Base-by-base conservation (phyloP, 768 basidiomycete genomes). In the Leucosporidium creatinivorum region DNA sequence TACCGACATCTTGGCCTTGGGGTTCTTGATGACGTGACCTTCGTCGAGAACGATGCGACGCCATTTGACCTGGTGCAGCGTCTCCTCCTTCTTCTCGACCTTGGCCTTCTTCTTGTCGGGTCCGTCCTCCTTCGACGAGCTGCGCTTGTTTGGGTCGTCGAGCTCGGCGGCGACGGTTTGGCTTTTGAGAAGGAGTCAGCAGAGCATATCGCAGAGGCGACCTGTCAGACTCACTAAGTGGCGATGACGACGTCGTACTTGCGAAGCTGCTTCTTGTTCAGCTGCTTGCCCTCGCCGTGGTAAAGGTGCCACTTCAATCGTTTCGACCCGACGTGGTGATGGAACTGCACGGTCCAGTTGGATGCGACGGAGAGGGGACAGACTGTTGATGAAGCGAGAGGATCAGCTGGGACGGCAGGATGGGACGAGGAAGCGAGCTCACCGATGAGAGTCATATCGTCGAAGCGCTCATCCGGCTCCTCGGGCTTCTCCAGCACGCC, bases 31-130 rank as follows among this genome's bases (percentile, higher is more conserved):
- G 30, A 76, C 86, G 75, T 96, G 93, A 0, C 90, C 93, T 79
- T 96, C 93, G 71, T 96, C 93, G 7, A 93, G 80, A 26, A 94
- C 84, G 51, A 93, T 77, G 65, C 93, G 82, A 86, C 92, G 91
- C 93, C 93, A 96, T 48, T 82, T 80, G 30, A 92, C 82, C 13
- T 81, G 81, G 68, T 89, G 89, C 28, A 96, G 79, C 0, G 80
- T 82, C 13, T 75, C 74, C 39, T 81, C 81, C 33, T 83, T 82
- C 75, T 85, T 88, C 78, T 63, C 52, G 84, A 87, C 76, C 84
- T 87, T 80, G 85, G 88, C 75, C 82, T 39, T 63, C 58, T 44
- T 57, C 33, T 18, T 26, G 52, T n/a, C n/a, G 18, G 28, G 60
- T 31, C 33, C 30, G 15, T 44, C 44, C 26, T 26, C 26, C 13